Conservation (phyloP, 345 rosid genomes). For the Iberis pinnata region DNA sequence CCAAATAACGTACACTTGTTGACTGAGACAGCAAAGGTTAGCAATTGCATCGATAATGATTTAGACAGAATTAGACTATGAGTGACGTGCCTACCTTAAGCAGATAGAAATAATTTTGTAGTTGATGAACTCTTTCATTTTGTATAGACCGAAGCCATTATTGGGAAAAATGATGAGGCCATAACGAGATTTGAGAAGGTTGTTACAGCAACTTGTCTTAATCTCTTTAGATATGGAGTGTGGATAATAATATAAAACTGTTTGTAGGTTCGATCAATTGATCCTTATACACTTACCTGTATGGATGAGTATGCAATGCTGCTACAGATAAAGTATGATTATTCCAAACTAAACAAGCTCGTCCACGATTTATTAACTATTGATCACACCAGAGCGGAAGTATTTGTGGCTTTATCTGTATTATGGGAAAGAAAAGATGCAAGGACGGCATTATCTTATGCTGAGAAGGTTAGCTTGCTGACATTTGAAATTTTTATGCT, state of each 20-base stretch:
- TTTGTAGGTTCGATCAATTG: conserved; percentile 83
- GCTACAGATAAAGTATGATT: conserved; percentile 73
- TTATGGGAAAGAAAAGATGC: conserved; percentile 86
- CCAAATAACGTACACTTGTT: conserved; percentile 78
- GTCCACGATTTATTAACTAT: conserved; percentile 85
- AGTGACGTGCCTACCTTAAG: background rate
- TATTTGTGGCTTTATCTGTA: conserved; percentile 79
- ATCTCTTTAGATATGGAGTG: background rate
- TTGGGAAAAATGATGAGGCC: conserved; percentile 90
- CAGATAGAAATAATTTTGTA: conserved; percentile 15
- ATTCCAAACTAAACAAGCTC: conserved; percentile 70
- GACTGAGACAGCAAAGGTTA: conserved; percentile 96
- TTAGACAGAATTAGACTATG: background rate
- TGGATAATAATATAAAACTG: conserved; percentile 11
- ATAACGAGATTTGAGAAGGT: conserved; percentile 91
- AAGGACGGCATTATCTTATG: conserved; percentile 75
- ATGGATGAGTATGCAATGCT: conserved; percentile 99
- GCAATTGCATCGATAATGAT: conserved; percentile 6
- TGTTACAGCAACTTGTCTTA: background rate
- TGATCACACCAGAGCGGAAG: conserved; percentile 86
- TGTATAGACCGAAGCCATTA: conserved; percentile 85
- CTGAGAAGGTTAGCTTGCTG: conserved; percentile 76
- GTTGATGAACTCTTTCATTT: conserved; percentile 24
- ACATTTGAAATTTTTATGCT: background rate
- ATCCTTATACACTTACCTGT: conserved; percentile 72